A percentile compares a stretch with the other conserved stretches of the same genome.
Conservation (phyloP, 768 basidiomycete genomes). For the Jaapia argillacea region DNA sequence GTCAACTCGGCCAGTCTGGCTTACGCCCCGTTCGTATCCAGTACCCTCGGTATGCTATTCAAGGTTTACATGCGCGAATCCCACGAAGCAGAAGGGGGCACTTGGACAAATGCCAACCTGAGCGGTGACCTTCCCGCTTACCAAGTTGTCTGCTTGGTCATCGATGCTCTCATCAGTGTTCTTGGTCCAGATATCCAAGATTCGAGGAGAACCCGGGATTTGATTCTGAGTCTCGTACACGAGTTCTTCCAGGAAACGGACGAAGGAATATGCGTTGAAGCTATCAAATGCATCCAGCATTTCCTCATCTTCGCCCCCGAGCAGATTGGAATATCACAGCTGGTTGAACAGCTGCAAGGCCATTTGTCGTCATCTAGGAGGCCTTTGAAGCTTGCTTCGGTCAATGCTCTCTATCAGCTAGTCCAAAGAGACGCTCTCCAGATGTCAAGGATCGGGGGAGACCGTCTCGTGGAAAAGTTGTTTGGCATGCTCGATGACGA, state of each 20-base stretch:
- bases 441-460: constrained; percentile 91
- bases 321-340: constrained; percentile 68
- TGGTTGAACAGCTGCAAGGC: constrained; percentile 67
- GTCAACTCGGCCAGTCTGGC: constrained; percentile 88
- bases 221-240: constrained; percentile 77
- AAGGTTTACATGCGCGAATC: constrained; percentile 85
- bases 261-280: constrained; percentile 84
- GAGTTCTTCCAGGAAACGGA: constrained; percentile 82
- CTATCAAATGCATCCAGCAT: constrained; percentile 93
- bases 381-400: constrained; percentile 87
- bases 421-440: constrained; percentile 89
- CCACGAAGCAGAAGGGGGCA: constrained; percentile 90
- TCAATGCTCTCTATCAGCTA: constrained; percentile 93
- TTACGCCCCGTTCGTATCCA: constrained; percentile 81
- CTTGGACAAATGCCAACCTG: constrained; percentile 69
- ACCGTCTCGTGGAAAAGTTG: constrained; percentile 86
- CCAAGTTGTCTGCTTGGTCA: constrained; percentile 83
- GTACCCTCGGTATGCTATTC: constrained; percentile 82
- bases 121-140: constrained; percentile 89
- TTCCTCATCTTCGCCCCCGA: constrained; percentile 93
- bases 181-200: constrained; percentile 95
- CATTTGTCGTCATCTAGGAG: constrained; percentile 75
- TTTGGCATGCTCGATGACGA: constrained; percentile 95
- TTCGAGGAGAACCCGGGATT: constrained; percentile 62
- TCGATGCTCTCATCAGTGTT: constrained; percentile 88